phyloP scores from a whole-genome alignment of 805 yeast species.

The Teunomyces panamensis region DNA sequence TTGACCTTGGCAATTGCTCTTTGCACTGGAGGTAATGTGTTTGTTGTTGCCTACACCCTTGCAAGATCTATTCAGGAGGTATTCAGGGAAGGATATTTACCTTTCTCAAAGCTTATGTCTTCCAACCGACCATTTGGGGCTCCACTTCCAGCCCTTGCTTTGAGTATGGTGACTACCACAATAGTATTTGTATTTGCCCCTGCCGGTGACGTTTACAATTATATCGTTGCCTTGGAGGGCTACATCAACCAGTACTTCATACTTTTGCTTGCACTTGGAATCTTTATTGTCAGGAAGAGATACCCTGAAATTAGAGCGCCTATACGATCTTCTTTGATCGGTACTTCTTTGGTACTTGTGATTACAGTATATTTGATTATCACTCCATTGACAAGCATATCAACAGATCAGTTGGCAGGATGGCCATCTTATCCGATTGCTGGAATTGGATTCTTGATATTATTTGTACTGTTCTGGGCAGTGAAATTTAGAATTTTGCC shows the following conservation, averaged over 20 bases:
- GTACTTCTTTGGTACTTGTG: constrained; percentile 44
- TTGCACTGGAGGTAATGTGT: constrained; percentile 61
- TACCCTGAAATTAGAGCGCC: constrained; percentile 49
- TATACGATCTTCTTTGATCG: constrained; percentile 48
- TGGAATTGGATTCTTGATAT: constrained; percentile 38
- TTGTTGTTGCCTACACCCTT: constrained; percentile 57
- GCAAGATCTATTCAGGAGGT: constrained; percentile 65
- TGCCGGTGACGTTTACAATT: constrained; percentile 49
- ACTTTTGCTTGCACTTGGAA: constrained; percentile 53
- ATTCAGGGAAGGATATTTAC: constrained; percentile 61
- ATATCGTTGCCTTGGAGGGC: constrained; percentile 50
- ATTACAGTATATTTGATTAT: constrained; percentile 48
- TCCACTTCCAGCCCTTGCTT: constrained; percentile 49
- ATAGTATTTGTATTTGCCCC: constrained; percentile 40
- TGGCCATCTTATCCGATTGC: constrained; percentile 52
- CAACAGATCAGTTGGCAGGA: constrained; percentile 37
- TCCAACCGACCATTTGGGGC: constrained; percentile 56
- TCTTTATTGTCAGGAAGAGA: constrained; percentile 50
- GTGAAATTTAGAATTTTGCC: constrained; percentile 51
- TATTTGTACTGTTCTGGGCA: constrained; percentile 56
- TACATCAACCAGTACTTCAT: constrained; percentile 51
- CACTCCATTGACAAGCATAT: constrained; percentile 47
- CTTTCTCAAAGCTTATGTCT: constrained; percentile 50
- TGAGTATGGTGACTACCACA: constrained; percentile 43
- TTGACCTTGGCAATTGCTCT: constrained; percentile 57